Conservation (phyloP, 306 rosid species). For the Inga laurina region DNA sequence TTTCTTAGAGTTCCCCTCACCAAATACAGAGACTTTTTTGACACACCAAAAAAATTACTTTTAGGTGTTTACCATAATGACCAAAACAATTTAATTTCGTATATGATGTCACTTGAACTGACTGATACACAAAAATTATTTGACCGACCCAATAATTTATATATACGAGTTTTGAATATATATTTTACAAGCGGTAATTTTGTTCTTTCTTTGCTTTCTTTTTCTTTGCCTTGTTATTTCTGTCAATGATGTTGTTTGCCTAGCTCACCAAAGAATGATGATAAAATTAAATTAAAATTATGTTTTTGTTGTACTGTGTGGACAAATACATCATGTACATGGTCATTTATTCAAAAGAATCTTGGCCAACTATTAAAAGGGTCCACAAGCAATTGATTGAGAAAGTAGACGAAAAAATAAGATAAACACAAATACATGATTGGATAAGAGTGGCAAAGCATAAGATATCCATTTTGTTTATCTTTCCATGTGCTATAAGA, state of each 20-base stretch:
- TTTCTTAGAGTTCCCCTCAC: constrained; percentile 24
- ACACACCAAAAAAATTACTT: not conserved
- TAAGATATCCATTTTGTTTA: not conserved
- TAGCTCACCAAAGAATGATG: not conserved
- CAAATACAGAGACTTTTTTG: constrained; percentile 23
- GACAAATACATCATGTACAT: not conserved
- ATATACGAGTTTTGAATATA: constrained; percentile 14
- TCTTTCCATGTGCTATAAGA: constrained; percentile 19
- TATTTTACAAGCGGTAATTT: not conserved
- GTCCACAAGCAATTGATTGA: constrained; percentile 26
- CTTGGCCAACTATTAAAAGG: constrained; percentile 25
- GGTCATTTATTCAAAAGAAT: constrained; percentile 4
- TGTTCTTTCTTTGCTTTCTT: constrained; percentile 1
- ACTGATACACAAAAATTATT: not conserved
- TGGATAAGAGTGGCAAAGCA: constrained; percentile 31
- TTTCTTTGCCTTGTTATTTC: not conserved
- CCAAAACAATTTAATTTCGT: constrained; percentile 3
- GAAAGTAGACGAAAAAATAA: constrained; percentile 13
- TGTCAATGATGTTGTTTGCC: not conserved
- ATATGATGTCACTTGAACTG: constrained; percentile 42
- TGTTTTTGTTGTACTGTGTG: not conserved
- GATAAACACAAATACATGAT: constrained; percentile 7
- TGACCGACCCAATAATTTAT: constrained; percentile 24
- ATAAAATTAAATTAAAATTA: not conserved
- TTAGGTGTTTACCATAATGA: constrained; percentile 20